Conservation (phyloP, 2,329 filamentous ascomycete genomes). For the Dactylellina cionopaga region DNA sequence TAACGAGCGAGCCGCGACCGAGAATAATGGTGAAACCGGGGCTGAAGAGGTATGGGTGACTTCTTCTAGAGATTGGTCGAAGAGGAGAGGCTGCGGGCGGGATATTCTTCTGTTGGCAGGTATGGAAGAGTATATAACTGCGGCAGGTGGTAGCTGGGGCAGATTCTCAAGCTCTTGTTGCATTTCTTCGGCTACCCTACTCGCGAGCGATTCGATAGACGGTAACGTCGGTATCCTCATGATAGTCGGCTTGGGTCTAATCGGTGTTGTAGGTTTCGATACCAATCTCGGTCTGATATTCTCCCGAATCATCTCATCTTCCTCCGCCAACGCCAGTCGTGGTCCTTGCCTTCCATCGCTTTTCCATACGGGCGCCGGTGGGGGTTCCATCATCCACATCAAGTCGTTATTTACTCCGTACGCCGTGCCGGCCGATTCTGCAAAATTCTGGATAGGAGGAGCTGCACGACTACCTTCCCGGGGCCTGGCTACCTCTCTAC, state of each 20-base stretch:
- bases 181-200: constrained; percentile 38
- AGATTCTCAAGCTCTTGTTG: constrained; percentile 23
- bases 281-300: constrained; percentile 40
- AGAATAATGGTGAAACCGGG: constrained; percentile 29
- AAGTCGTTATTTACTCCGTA: constrained; percentile 43
- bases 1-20: constrained; percentile 33
- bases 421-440: constrained; percentile 27
- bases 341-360: constrained; percentile 48
- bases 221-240: constrained; percentile 48
- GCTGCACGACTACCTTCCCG: constrained; percentile 31
- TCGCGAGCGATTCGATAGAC: constrained; percentile 46
- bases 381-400: constrained; percentile 52
- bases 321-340: constrained; percentile 38
- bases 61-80: background rate
- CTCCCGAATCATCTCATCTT: constrained; percentile 37
- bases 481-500: constrained; percentile 18
- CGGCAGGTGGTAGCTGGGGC: constrained; percentile 9
- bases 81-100: constrained; percentile 32
- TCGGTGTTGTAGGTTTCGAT: constrained; percentile 20
- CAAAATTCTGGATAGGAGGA: constrained; percentile 47
- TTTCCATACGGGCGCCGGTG: constrained; percentile 49
- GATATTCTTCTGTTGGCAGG: constrained; percentile 29
- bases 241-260: constrained; percentile 37
- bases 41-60: constrained; percentile 13
- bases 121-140: constrained; percentile 3